phyloP scores from a whole-genome alignment of 257 asterid genomes.

The Catharanthus roseus region DNA sequence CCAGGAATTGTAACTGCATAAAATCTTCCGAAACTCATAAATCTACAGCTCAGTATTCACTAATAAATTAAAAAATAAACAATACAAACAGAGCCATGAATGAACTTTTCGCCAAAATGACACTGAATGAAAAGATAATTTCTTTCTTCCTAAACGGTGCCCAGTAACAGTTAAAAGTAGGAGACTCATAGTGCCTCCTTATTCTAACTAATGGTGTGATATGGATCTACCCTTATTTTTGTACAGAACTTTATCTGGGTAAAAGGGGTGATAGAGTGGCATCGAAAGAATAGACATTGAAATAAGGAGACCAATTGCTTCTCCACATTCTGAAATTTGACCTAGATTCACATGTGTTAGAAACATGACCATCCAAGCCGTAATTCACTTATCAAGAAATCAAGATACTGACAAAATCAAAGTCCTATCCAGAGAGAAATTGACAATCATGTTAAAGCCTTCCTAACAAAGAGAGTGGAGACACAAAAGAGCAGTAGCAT shows the following conservation, averaged over 20 bases:
- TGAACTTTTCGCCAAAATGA: not conserved
- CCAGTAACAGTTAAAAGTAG: not conserved
- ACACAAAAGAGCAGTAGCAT: not conserved
- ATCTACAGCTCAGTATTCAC: not conserved
- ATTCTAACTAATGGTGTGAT: not conserved
- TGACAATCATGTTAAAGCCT: not conserved
- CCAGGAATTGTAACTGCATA: not conserved
- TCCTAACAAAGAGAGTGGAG: not conserved
- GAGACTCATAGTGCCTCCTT: not conserved
- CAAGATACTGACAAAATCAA: not conserved
- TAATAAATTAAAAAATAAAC: not conserved
- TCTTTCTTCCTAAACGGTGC: not conserved
- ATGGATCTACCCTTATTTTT: not conserved
- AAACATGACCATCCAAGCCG: not conserved
- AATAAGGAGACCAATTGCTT: not conserved
- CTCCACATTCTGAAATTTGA: not conserved
- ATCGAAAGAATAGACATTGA: not conserved
- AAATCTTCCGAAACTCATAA: not conserved
- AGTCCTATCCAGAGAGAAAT: not conserved
- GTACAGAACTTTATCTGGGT: not conserved
- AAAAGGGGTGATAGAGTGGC: not conserved
- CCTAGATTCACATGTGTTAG: not conserved
- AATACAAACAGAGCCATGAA: not conserved
- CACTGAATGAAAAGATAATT: not conserved
- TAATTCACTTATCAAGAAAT: not conserved